Base-by-base conservation (phyloP, 2,329 filamentous ascomycete genomes). In the Fusarium torulosum region DNA sequence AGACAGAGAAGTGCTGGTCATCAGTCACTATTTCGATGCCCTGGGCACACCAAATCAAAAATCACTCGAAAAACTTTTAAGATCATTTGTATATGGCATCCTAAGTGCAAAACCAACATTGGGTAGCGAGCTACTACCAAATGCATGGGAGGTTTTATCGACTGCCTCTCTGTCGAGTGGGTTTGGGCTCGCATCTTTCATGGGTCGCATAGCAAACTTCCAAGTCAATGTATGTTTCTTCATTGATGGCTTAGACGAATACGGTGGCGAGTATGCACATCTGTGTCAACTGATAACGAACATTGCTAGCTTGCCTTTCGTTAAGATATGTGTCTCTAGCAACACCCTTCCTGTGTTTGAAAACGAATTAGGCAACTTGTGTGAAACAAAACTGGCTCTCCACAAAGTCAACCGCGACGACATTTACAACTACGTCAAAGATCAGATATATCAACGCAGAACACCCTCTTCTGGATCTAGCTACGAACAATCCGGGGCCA, bases 211-310 rank as follows among this genome's bases (percentile, higher is more conserved):
- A 4, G 45, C 9, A 13, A 23, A 2, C 8, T 15, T 49, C 4
- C 51, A 19, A 11, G 31, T 25, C 10, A 54, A 43, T 2, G 35
- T 67, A 2, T 72, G 69, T 21, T 40, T 72, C 21, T 69, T 72
- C 23, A 58, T 72, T 2, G 70, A 70, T 45, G 68, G 66, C 0
- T 38, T 72, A 0, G 64, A 73, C 20, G 67, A 73, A 29, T 71
- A 49, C 21, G 20, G 51, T 1, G 65, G 59, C 2, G 52, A 73
- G 7, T 54, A 67, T 20, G 7, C 54, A 2, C 45, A 65, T 1
- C 9, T 73, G 1, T 56, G 46, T 11, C 25, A 62, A 7, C 14
- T 29, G 1, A 56, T 72, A 4, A 21, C 20, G 6, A 25, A 44
- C 7, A 27, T 73, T 4, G 52, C 55, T 1, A 11, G 41, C 11